Conservation (phyloP, 2,329 filamentous ascomycete genomes). For the Cytospora paraplurivora region DNA sequence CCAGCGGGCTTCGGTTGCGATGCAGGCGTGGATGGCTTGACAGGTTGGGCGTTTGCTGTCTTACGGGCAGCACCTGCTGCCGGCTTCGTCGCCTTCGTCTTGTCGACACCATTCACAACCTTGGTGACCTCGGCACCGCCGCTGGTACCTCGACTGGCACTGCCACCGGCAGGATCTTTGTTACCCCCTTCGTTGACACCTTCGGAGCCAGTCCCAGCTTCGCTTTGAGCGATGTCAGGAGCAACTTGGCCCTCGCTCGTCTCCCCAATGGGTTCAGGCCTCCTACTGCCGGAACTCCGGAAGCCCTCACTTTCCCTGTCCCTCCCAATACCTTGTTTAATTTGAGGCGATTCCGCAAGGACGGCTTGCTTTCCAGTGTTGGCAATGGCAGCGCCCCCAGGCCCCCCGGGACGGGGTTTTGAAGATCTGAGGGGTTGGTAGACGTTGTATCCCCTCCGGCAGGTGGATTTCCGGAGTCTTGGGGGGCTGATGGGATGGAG, state of each 20-base stretch:
- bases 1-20: slow-evolving; percentile 16
- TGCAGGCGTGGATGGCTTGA: slow-evolving; percentile 11
- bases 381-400: slow-evolving; percentile 10
- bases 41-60: not conserved
- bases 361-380: slow-evolving; percentile 15
- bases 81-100: slow-evolving; percentile 11
- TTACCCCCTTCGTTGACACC: slow-evolving; percentile 3
- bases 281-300: slow-evolving; percentile 11
- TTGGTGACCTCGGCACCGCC: not conserved
- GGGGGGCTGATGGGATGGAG: slow-evolving; percentile 32
- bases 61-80: slow-evolving; percentile 8
- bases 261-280: slow-evolving; percentile 10
- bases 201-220: slow-evolving; percentile 11
- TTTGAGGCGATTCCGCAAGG: slow-evolving; percentile 27
- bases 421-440: slow-evolving; percentile 9
- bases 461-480: slow-evolving; percentile 40
- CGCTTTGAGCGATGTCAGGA: slow-evolving; percentile 13
- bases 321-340: slow-evolving; percentile 22
- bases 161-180: not conserved
- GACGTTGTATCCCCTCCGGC: slow-evolving; percentile 33
- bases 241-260: slow-evolving; percentile 14
- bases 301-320: slow-evolving; percentile 5
- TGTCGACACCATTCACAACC: slow-evolving; percentile 19
- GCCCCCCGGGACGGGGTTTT: slow-evolving; percentile 2
- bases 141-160: not conserved